phyloP scores from a whole-genome alignment of 768 basidiomycete species.

The Cyclocybe aegerita region DNA sequence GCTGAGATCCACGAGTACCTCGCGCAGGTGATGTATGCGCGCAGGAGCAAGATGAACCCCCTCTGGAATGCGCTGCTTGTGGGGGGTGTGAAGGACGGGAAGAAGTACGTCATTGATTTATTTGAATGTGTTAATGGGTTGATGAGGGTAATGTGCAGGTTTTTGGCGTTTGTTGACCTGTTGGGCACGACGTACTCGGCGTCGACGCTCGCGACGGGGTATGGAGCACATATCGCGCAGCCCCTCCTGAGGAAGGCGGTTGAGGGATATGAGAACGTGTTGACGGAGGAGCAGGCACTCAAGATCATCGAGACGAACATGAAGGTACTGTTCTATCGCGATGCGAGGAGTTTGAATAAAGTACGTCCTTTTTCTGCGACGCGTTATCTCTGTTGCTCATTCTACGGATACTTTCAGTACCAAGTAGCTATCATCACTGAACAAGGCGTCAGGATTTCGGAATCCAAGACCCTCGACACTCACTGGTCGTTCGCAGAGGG shows the following conservation, averaged over 20 bases:
- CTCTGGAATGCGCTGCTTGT: constrained; percentile 95
- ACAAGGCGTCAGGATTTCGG: constrained; percentile 75
- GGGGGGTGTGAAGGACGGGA: constrained; percentile 85
- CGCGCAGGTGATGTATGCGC: constrained; percentile 84
- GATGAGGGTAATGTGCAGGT: constrained; percentile 46
- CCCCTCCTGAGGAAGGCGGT: constrained; percentile 90
- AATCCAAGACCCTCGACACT: constrained; percentile 73
- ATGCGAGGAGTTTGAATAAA: constrained; percentile 95
- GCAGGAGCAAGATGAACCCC: constrained; percentile 87
- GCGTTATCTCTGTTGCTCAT: neutral
- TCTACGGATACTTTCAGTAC: constrained; percentile 52
- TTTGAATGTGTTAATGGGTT: neutral
- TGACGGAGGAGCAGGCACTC: constrained; percentile 80
- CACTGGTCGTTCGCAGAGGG: constrained; percentile 92
- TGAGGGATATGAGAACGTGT: constrained; percentile 70
- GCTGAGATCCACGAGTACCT: constrained; percentile 92
- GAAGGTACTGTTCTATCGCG: constrained; percentile 94
- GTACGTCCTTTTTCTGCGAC: constrained; percentile 37
- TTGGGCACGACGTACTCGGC: constrained; percentile 96
- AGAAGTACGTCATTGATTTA: constrained; percentile 50
- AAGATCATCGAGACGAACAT: constrained; percentile 82
- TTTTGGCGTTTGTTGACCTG: constrained; percentile 92
- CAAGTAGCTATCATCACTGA: constrained; percentile 91
- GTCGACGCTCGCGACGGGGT: constrained; percentile 93
- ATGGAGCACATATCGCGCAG: constrained; percentile 90